Evolutionary conservation across 371 early-diverging fungal genomes (phyloP).

Genomic region (Mucor piriformis): DNA sequence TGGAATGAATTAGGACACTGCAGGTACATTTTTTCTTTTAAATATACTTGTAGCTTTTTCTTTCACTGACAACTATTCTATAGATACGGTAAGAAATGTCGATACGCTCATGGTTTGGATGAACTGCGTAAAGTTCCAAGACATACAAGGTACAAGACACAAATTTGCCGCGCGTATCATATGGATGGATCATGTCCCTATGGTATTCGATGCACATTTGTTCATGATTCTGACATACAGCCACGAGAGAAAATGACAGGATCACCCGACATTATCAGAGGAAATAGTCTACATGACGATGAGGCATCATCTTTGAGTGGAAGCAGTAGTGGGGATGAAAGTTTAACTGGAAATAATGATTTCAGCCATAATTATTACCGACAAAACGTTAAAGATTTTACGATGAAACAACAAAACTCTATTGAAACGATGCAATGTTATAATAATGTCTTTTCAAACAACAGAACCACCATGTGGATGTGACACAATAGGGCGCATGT

Average conservation of each 20-base stretch:
- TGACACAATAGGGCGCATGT: slow-evolving; percentile 8
- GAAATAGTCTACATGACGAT: slow-evolving; percentile 7
- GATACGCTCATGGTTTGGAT: slow-evolving; percentile 89
- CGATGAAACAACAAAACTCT: slow-evolving; percentile 18
- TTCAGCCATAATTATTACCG: slow-evolving; percentile 1
- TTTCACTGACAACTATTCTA: not conserved
- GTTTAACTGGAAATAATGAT: not conserved
- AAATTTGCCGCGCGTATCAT: slow-evolving; percentile 88
- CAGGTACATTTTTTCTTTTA: slow-evolving; percentile 47
- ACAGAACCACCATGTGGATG: slow-evolving; percentile 11
- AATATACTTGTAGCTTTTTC: too few species aligned
- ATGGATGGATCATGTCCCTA: slow-evolving; percentile 93
- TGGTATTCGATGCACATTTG: slow-evolving; percentile 95
- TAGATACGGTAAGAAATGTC: slow-evolving; percentile 91
- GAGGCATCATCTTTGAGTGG: not conserved
- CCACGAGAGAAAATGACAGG: not conserved
- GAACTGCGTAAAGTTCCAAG: slow-evolving; percentile 86
- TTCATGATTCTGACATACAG: slow-evolving; percentile 59
- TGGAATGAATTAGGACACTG: slow-evolving; percentile 88
- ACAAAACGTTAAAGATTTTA: not conserved
- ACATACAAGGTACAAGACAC: slow-evolving; percentile 95
- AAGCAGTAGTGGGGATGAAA: slow-evolving; percentile 11
- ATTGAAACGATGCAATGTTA: slow-evolving; percentile 20
- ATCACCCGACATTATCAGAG: slow-evolving; percentile 1
- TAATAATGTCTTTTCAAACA: not conserved